Evolutionary conservation across 257 asterid species (phyloP).

Genomic region (Nicotiana tomentosiformis): DNA sequence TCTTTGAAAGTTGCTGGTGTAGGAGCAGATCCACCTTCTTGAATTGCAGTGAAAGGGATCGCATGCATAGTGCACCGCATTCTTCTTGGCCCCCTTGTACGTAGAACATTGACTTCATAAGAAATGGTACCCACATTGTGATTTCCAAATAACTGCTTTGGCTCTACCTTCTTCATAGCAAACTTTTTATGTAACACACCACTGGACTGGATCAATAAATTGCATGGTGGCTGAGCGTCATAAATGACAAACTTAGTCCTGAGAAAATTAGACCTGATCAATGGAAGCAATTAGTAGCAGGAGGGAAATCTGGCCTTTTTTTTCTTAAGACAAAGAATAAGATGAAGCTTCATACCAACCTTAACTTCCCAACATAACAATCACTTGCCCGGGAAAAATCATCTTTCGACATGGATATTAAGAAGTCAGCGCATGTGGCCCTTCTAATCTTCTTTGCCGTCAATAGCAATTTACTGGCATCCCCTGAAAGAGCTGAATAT

Average conservation of each 20-base stretch:
- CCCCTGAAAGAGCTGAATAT: conserved; percentile 53
- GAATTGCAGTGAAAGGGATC: too few relatives aligned
- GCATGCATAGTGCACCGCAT: too few relatives aligned
- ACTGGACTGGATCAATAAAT: conserved; percentile 25
- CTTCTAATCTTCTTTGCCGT: conserved; percentile 58
- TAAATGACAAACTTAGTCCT: conserved; percentile 56
- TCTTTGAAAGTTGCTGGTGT: conserved; percentile 1
- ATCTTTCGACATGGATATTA: conserved; percentile 44
- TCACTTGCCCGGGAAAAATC: conserved; percentile 49
- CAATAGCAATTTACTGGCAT: conserved; percentile 47
- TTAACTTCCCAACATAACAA: conserved; percentile 47
- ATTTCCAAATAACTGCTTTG: conserved; percentile 35
- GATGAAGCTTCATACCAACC: conserved; percentile 24
- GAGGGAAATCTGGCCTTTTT: not conserved
- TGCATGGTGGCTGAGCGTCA: conserved; percentile 40
- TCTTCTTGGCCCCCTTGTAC: not conserved
- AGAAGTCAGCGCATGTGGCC: conserved; percentile 45
- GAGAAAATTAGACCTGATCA: conserved; percentile 55
- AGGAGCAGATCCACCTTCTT: too few relatives aligned
- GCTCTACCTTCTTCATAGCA: conserved; percentile 38
- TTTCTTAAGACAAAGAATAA: not conserved
- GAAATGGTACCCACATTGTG: conserved; percentile 47
- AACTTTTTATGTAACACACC: conserved; percentile 34
- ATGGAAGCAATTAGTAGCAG: not conserved
- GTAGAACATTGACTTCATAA: conserved; percentile 63